Evolutionary conservation across 2,329 filamentous ascomycete genomes (phyloP).

Genomic region (Colletotrichum sp.): DNA sequence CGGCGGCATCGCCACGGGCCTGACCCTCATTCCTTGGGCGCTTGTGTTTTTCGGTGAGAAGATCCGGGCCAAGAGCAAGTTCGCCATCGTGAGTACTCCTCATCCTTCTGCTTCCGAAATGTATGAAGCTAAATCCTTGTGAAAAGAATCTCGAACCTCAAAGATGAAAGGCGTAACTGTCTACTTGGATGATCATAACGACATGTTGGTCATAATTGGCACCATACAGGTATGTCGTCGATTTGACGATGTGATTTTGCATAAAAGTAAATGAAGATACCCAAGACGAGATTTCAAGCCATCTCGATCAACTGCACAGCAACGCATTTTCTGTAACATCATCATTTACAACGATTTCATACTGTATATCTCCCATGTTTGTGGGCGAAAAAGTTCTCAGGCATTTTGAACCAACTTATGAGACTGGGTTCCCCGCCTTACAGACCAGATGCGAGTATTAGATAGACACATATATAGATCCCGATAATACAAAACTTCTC

Average conservation of each 20-base stretch:
- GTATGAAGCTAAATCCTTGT: not conserved
- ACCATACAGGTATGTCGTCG: not conserved
- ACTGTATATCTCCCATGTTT: not conserved
- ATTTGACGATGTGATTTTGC: not conserved
- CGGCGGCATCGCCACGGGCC: slow-evolving; percentile 70
- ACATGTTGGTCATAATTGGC: not conserved
- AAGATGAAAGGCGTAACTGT: not conserved
- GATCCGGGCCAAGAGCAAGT: slow-evolving; percentile 78
- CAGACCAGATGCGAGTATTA: not conserved
- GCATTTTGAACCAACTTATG: not conserved
- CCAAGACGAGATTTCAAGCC: not conserved
- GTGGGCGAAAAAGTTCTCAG: not conserved
- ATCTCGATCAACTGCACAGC: not conserved
- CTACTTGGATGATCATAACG: not conserved
- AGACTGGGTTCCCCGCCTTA: not conserved
- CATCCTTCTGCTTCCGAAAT: not conserved
- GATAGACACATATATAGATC: not conserved
- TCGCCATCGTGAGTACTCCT: slow-evolving; percentile 56
- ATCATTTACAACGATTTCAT: not conserved
- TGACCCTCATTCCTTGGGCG: slow-evolving; percentile 89
- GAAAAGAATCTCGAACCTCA: not conserved
- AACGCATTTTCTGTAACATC: not conserved
- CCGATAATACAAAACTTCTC: not conserved
- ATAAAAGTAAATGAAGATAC: not conserved
- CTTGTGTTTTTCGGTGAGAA: slow-evolving; percentile 78